Conservation (phyloP, 2,329 filamentous ascomycete genomes). For the Alternaria atra region DNA sequence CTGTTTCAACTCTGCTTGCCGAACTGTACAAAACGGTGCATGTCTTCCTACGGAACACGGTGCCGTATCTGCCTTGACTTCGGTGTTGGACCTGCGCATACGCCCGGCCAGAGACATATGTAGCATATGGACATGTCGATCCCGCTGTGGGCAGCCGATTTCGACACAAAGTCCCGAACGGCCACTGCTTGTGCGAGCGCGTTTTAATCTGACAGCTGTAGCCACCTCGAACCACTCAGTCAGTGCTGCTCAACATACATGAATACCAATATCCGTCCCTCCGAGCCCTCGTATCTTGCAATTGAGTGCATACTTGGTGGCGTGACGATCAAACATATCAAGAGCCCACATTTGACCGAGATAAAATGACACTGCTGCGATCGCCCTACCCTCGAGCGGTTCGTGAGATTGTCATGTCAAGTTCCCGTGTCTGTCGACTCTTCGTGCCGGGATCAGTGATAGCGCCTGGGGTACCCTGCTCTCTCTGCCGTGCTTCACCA, state of each 20-base stretch:
- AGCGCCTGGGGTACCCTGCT: slow-evolving; percentile 23
- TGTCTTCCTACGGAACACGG: slow-evolving; percentile 1
- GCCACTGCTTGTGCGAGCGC: slow-evolving; percentile 1
- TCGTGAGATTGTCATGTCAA: slow-evolving; percentile 15
- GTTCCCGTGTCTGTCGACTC: slow-evolving; percentile 14
- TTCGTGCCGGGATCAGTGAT: slow-evolving; percentile 13
- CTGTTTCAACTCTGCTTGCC: slow-evolving; percentile 8
- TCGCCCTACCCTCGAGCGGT: slow-evolving; percentile 22
- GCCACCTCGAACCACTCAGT: slow-evolving; percentile 2
- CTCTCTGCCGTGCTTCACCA: slow-evolving; percentile 10
- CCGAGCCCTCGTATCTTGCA: background rate
- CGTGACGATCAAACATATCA: background rate
- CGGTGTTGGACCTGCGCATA: slow-evolving; percentile 4
- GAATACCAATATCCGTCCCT: slow-evolving; percentile 3
- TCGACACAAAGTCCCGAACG: slow-evolving; percentile 2
- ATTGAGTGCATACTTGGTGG: background rate
- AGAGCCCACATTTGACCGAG: slow-evolving; percentile 11
- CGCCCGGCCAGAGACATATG: slow-evolving; percentile 2
- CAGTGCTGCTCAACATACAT: slow-evolving; percentile 4
- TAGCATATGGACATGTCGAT: slow-evolving; percentile 12
- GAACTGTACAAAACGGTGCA: background rate
- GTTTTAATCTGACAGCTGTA: slow-evolving; percentile 10
- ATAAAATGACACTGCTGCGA: slow-evolving; percentile 13
- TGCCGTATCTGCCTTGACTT: background rate
- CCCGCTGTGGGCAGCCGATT: slow-evolving; percentile 6